These are phyloP conservation scores for Ceratobasidium theobromae DNA, from an alignment of 1,284 basidiomycete genomes.

Conservation along the genomic window DNA sequence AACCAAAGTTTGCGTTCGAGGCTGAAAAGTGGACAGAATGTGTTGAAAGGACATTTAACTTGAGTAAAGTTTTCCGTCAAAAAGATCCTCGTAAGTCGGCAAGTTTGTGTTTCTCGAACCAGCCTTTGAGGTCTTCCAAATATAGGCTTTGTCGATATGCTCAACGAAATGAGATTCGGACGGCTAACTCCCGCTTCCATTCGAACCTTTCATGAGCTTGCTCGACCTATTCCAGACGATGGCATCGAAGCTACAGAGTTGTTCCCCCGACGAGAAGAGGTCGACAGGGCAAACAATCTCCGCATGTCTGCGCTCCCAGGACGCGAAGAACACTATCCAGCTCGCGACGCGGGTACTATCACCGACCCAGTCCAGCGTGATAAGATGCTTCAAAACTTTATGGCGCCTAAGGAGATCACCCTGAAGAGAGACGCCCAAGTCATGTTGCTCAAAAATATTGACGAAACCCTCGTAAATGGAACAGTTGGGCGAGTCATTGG, in stretches of 20 bases:
- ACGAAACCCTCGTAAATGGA: slow-evolving; percentile 80
- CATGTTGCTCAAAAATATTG: slow-evolving; percentile 79
- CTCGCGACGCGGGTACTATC: slow-evolving; percentile 59
- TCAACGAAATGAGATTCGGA: slow-evolving; percentile 90
- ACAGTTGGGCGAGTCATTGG: slow-evolving; percentile 74
- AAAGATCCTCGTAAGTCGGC: slow-evolving; percentile 50
- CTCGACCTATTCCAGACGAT: slow-evolving; percentile 64
- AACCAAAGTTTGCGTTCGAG: slow-evolving; percentile 80
- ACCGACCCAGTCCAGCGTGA: slow-evolving; percentile 45
- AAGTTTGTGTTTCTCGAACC: not conserved
- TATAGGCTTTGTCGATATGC: slow-evolving; percentile 80
- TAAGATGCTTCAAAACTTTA: slow-evolving; percentile 40
- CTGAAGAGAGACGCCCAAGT: slow-evolving; percentile 72
- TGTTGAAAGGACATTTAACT: slow-evolving; percentile 76
- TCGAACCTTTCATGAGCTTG: slow-evolving; percentile 60
- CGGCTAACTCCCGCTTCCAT: slow-evolving; percentile 59
- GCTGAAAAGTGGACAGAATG: slow-evolving; percentile 79
- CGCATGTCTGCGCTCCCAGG: slow-evolving; percentile 55
- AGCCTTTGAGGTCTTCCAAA: slow-evolving; percentile 25
- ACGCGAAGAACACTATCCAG: slow-evolving; percentile 50
- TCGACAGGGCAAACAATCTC: slow-evolving; percentile 65
- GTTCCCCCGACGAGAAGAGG: slow-evolving; percentile 86
- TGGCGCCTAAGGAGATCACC: slow-evolving; percentile 49
- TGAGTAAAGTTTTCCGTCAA: slow-evolving; percentile 85
- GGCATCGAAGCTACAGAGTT: slow-evolving; percentile 80